Conservation (phyloP, 2,329 filamentous ascomycete species). For the Fusarium stilboides region DNA sequence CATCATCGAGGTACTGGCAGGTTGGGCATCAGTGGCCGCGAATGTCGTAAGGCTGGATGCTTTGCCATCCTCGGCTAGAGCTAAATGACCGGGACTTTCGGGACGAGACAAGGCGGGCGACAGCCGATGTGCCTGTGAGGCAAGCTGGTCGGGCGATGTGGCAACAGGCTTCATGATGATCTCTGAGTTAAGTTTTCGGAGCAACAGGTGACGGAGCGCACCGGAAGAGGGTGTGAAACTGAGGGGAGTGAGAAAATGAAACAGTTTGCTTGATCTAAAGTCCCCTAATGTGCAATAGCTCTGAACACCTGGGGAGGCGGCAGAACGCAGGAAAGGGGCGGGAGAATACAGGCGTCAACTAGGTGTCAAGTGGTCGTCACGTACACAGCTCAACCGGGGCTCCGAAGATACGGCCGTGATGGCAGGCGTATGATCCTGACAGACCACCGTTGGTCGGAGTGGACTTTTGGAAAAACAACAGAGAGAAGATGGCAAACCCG, state of each 20-base stretch:
- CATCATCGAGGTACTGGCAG: slow-evolving; percentile 26
- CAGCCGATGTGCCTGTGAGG: slow-evolving; percentile 55
- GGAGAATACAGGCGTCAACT: slow-evolving; percentile 31
- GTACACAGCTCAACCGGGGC: slow-evolving; percentile 39
- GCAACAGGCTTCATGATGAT: slow-evolving; percentile 48
- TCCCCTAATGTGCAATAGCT: slow-evolving; percentile 16
- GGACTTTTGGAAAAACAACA: slow-evolving; percentile 28
- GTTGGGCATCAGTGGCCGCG: slow-evolving; percentile 53
- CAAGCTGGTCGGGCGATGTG: slow-evolving; percentile 53
- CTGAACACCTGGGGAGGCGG: slow-evolving; percentile 24
- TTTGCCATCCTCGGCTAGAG: slow-evolving; percentile 28
- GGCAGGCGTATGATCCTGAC: slow-evolving; percentile 30
- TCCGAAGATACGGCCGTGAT: slow-evolving; percentile 33
- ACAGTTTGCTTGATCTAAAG: slow-evolving; percentile 13
- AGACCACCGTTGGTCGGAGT: slow-evolving; percentile 27
- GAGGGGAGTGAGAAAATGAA: slow-evolving; percentile 36
- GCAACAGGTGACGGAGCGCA: slow-evolving; percentile 37
- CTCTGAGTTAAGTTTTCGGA: slow-evolving; percentile 29
- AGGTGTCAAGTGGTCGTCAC: slow-evolving; percentile 38
- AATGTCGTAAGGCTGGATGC: slow-evolving; percentile 42
- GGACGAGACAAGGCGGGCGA: slow-evolving; percentile 44
- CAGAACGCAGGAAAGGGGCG: slow-evolving; percentile 25
- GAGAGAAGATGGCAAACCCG: slow-evolving; percentile 11
- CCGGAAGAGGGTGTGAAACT: slow-evolving; percentile 34
- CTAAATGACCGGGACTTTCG: slow-evolving; percentile 33